Conservation (phyloP, 371 early-diverging fungal species). For the Mucor sp. region DNA sequence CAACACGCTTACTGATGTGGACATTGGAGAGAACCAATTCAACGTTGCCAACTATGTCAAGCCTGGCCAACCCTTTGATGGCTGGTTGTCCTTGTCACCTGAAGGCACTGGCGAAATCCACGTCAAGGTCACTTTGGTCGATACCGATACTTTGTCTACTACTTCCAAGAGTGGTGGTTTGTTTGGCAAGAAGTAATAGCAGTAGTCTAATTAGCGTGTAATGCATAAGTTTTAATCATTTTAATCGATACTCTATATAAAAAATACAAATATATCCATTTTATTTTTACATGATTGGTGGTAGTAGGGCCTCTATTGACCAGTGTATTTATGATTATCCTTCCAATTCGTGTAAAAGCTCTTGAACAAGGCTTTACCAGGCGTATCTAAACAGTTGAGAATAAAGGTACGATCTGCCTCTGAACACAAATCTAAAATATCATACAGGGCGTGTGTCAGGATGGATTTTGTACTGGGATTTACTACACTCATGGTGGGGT, state of each 20-base stretch:
- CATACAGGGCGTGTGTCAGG: conserved; percentile 64
- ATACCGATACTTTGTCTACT: conserved; percentile 6
- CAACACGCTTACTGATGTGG: conserved; percentile 69
- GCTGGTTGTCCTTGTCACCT: conserved; percentile 47
- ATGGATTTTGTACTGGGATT: conserved; percentile 52
- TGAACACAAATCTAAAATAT: conserved; percentile 70
- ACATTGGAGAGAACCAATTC: conserved; percentile 63
- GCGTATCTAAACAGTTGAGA: conserved; percentile 61
- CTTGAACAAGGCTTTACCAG: conserved; percentile 62
- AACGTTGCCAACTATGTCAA: conserved; percentile 51
- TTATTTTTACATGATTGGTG: neutral
- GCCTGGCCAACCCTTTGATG: conserved; percentile 39
- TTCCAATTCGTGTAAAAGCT: conserved; percentile 58
- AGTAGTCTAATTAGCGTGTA: neutral
- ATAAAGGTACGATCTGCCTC: conserved; percentile 71
- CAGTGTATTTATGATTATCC: conserved; percentile 64
- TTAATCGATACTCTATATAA: too few species aligned
- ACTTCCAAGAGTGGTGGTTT: conserved; percentile 13
- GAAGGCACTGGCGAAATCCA: conserved; percentile 50
- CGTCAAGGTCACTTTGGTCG: conserved; percentile 24
- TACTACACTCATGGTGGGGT: conserved; percentile 56
- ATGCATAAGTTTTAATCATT: neutral
- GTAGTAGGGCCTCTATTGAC: conserved; percentile 40
- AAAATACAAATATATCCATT: too few species aligned
- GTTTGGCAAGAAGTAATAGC: conserved; percentile 14